phyloP scores from a whole-genome alignment of 495 filamentous ascomycete genomes.

The Lineolata rhizophorae region DNA sequence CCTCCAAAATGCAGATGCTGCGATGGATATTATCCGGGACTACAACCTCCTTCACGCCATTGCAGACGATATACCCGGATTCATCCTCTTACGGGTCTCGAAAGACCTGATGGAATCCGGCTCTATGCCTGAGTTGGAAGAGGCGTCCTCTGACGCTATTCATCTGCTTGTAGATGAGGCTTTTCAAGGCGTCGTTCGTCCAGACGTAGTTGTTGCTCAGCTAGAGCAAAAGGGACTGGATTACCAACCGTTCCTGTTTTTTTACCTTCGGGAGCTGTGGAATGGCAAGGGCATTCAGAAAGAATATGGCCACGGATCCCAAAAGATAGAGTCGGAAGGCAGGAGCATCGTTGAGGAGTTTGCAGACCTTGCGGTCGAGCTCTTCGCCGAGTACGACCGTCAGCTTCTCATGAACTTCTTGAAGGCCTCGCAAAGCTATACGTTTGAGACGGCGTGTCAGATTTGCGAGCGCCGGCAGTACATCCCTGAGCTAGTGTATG shows the following conservation, averaged over 20 bases:
- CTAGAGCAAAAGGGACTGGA: constrained; percentile 24
- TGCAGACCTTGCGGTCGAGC: constrained; percentile 60
- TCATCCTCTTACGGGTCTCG: constrained; percentile 69
- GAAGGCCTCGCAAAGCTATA: constrained; percentile 61
- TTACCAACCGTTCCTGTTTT: constrained; percentile 52
- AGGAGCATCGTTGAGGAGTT: constrained; percentile 63
- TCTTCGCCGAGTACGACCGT: constrained; percentile 71
- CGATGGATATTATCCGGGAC: constrained; percentile 64
- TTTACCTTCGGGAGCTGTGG: constrained; percentile 81
- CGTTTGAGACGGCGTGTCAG: constrained; percentile 54
- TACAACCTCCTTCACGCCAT: constrained; percentile 70
- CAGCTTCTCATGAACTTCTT: constrained; percentile 66
- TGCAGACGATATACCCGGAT: constrained; percentile 67
- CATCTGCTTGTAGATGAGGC: constrained; percentile 77
- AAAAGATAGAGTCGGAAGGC: constrained; percentile 29
- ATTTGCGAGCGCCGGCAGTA: constrained; percentile 61
- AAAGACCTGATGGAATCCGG: constrained; percentile 46
- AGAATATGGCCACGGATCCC: constrained; percentile 14
- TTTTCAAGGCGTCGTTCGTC: constrained; percentile 63
- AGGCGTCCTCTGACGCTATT: constrained; percentile 58
- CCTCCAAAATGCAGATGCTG: constrained; percentile 74
- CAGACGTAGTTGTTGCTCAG: constrained; percentile 55
- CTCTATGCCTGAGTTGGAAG: constrained; percentile 46
- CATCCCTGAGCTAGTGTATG: constrained; percentile 61
- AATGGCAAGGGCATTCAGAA: constrained; percentile 31